Base-by-base conservation (phyloP, 1,139 yeast species). In the Candida sp. region DNA sequence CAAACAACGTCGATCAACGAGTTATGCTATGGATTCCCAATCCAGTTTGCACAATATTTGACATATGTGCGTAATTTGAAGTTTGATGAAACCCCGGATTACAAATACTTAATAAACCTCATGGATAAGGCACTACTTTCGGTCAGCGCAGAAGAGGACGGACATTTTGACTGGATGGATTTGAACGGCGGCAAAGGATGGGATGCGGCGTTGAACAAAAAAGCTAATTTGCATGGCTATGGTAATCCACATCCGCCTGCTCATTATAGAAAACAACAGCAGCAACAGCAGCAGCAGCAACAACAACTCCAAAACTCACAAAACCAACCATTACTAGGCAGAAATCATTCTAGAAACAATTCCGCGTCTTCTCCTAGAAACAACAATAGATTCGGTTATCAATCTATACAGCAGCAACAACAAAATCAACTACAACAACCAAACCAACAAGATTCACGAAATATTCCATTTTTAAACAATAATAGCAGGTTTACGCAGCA, bases 81-180 rank as follows among this genome's bases (percentile, higher is more conserved):
- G 58, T 88, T 88, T 63, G 94, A 88, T 63, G 93, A 87, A 60
- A 83, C 84, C 35, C 96, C 96, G 1, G 93, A 88, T 65, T 88
- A 88, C 68, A 85, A 82, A 46, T 76, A 75, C 57, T 65, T 75
- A 53, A 58, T 68, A 8, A 65, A 67, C 31, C 63, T 77, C 39
- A 75, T 77, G 81, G 78, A 75, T 57, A 74, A 73, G 55, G 80
- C 79, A 3, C 61, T 74, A 54, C 56, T 63, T 7, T 66, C 74
- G 2, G 65, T 72, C 26, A 74, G 69, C 9, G 61, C 56, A 5
- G 57, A 58, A 50, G 84, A 81, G 38, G 92, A 86, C 66, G 88
- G 85, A 17, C 87, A 86, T 62, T 88, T 86, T 62, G 96, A 88
- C 66, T 88, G 96, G 96, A 87, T 88, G 93, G 86, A 85, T 60